phyloP scores from a whole-genome alignment of 2,329 filamentous ascomycete species.

The Incumbomyces lentus region DNA sequence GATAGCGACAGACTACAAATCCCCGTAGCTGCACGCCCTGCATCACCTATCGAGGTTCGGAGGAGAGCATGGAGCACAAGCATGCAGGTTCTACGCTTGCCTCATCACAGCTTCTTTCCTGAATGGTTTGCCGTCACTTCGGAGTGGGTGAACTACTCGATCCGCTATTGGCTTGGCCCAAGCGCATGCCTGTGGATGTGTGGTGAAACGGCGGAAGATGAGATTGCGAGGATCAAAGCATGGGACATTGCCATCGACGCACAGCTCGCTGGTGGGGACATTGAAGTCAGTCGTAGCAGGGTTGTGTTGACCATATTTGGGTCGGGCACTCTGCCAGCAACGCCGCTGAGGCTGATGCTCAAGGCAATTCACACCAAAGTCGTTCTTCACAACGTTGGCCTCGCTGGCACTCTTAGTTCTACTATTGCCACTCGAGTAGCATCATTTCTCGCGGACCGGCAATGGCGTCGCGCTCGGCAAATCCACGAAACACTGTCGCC shows the following conservation, averaged over 20 bases:
- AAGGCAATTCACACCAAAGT: constrained; percentile 88
- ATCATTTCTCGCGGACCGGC: constrained; percentile 59
- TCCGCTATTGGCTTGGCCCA: constrained; percentile 67
- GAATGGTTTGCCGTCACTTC: constrained; percentile 71
- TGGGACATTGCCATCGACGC: constrained; percentile 92
- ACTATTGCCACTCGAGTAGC: constrained; percentile 59
- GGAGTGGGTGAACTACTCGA: constrained; percentile 72
- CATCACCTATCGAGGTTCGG: constrained; percentile 74
- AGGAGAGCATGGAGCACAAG: constrained; percentile 87
- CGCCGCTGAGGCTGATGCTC: constrained; percentile 74
- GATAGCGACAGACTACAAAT: constrained; percentile 24
- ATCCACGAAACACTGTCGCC: constrained; percentile 43
- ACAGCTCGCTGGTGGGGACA: constrained; percentile 80
- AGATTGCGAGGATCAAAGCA: constrained; percentile 74
- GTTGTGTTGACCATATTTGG: constrained; percentile 78
- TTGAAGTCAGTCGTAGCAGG: constrained; percentile 78
- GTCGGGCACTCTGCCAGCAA: constrained; percentile 75
- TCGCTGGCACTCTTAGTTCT: constrained; percentile 54
- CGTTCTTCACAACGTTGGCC: constrained; percentile 67
- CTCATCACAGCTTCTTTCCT: constrained; percentile 73
- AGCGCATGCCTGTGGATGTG: constrained; percentile 68
- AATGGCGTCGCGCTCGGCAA: constrained; percentile 72
- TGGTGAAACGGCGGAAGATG: constrained; percentile 72
- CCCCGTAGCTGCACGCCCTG: constrained; percentile 49
- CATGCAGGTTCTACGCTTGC: constrained; percentile 85